These are phyloP conservation scores for Butyriboletus appendiculatus DNA, from an alignment of 1,284 basidiomycete genomes.

Conservation along the genomic window DNA sequence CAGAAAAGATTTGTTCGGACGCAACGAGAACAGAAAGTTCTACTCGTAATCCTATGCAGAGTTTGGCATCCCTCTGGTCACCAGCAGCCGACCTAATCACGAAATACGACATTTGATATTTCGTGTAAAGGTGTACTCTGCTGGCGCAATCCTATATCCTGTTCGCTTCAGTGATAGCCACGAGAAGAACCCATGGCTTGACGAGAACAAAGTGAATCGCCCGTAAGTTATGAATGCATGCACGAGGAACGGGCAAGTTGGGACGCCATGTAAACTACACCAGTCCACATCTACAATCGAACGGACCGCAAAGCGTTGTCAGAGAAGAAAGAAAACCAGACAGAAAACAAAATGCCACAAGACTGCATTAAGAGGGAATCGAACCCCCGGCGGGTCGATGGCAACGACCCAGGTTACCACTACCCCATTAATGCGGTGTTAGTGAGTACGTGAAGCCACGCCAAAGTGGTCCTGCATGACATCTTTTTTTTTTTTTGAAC, in stretches of 20 bases:
- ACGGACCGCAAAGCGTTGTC: no score
- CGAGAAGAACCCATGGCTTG: neutral
- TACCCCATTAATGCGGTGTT: conserved; percentile 36
- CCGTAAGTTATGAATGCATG: neutral
- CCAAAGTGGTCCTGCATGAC: no score
- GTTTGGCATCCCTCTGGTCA: neutral
- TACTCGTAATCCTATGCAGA: conserved; percentile 47
- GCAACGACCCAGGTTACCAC: conserved; percentile 41
- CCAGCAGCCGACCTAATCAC: neutral
- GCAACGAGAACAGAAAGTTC: conserved; percentile 87
- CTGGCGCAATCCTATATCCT: neutral
- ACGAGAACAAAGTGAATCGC: neutral
- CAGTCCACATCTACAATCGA: no score
- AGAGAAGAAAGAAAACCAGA: no score
- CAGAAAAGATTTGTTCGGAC: conserved; percentile 80
- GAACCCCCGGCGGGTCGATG: conserved; percentile 74
- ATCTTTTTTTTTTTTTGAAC: no score
- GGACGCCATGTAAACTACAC: neutral
- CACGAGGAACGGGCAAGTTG: neutral
- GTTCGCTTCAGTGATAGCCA: neutral
- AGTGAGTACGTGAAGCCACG: no score
- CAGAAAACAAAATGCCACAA: no score
- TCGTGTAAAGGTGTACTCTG: neutral
- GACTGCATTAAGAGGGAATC: conserved; percentile 73
- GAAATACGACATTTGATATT: neutral